These are phyloP conservation scores for Crucihimalaya himalaica DNA, from an alignment of 345 rosid genomes.

Conservation along the genomic window DNA sequence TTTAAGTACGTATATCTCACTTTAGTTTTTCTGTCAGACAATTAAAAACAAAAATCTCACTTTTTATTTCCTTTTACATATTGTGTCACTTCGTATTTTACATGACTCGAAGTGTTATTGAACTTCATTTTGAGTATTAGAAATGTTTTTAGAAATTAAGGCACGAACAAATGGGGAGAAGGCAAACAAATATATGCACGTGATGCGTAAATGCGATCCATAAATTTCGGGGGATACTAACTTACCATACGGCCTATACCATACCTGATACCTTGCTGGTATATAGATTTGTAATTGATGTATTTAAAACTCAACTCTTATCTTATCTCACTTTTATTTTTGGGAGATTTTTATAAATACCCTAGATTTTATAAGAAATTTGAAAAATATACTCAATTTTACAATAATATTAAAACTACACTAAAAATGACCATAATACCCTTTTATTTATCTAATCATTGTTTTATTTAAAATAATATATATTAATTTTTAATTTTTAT, in stretches of 20 bases:
- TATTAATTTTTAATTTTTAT: no score
- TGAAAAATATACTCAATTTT: no score
- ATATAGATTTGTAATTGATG: neutral
- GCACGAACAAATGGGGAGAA: neutral
- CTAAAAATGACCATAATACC: no score
- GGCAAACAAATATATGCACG: neutral
- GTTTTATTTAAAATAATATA: no score
- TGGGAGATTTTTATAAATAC: no score
- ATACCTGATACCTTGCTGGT: neutral
- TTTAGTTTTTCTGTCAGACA: no score
- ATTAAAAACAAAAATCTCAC: neutral
- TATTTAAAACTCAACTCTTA: neutral
- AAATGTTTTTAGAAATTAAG: neutral
- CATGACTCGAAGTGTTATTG: neutral
- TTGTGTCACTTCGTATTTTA: neutral
- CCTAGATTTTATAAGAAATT: no score
- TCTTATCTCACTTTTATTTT: neutral
- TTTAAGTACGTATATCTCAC: no score
- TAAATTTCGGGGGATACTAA: slow-evolving; percentile 11
- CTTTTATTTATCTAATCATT: no score
- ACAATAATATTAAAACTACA: no score
- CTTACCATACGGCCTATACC: slow-evolving; percentile 12
- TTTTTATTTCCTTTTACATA: neutral
- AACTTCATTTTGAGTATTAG: neutral
- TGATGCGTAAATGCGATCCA: slow-evolving; percentile 20